These are phyloP conservation scores for Schwanniomyces pseudopolymorphus DNA, from an alignment of 805 yeast species.

Conservation along the genomic window DNA sequence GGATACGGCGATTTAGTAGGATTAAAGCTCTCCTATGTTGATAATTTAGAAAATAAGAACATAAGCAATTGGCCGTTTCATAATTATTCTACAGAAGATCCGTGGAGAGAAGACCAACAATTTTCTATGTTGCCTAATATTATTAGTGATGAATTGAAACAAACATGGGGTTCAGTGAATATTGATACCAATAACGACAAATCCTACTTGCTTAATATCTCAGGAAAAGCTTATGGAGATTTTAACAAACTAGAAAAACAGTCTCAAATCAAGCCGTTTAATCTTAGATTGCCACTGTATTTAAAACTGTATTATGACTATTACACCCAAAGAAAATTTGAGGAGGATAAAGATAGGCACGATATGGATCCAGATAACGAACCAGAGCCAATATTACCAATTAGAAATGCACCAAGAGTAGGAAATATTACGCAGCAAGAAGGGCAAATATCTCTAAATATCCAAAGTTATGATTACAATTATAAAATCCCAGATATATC, in stretches of 20 bases:
- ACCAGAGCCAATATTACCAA: constrained; percentile 12
- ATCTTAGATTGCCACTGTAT: constrained; percentile 23
- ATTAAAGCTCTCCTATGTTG: constrained; percentile 62
- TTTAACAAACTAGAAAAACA: constrained; percentile 14
- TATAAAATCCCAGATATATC: constrained; percentile 18
- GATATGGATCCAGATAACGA: constrained; percentile 26
- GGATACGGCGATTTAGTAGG: constrained; percentile 80
- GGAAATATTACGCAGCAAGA: constrained; percentile 30
- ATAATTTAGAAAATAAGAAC: constrained; percentile 45
- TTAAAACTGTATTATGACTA: constrained; percentile 28
- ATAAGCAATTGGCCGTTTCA: constrained; percentile 61
- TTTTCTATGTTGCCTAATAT: constrained; percentile 60
- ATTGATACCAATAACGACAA: constrained; percentile 8
- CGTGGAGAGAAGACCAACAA: constrained; percentile 47
- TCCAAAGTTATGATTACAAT: constrained; percentile 23
- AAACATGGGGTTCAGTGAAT: constrained; percentile 49
- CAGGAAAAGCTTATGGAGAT: constrained; percentile 35
- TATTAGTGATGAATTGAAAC: constrained; percentile 47
- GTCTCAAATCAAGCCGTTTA: constrained; percentile 11
- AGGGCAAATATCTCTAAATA: constrained; percentile 25
- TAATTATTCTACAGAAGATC: constrained; percentile 37
- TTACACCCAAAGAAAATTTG: constrained; percentile 21
- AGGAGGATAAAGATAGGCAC: constrained; percentile 24
- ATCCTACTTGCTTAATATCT: constrained; percentile 34
- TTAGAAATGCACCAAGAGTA: constrained; percentile 6